Evolutionary conservation across 139 green algal species (phyloP).

Genomic region (Coelastrella sp.): DNA sequence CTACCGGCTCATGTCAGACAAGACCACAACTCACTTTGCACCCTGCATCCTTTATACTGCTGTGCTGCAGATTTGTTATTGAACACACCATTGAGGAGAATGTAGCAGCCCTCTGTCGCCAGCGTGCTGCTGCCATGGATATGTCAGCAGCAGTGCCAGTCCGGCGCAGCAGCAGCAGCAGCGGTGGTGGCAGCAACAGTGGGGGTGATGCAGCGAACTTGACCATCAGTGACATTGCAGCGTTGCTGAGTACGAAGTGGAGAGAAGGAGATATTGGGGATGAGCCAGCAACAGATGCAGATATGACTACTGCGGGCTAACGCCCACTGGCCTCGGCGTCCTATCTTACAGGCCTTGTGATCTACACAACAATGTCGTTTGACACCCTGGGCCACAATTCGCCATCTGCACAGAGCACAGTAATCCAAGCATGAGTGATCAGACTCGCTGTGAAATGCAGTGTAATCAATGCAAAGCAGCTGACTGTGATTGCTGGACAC

Average conservation of each 20-base stretch:
- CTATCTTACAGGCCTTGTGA: too few species aligned
- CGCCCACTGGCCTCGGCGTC: neutral
- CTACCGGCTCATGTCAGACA: too few species aligned
- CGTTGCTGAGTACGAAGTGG: slow-evolving; percentile 34
- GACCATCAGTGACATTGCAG: slow-evolving; percentile 36
- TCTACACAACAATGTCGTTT: too few species aligned
- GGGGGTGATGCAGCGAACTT: slow-evolving; percentile 4
- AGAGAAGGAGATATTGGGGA: neutral
- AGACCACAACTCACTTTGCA: neutral
- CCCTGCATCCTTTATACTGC: neutral
- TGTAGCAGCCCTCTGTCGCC: slow-evolving; percentile 65
- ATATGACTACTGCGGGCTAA: neutral
- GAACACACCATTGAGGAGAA: slow-evolving; percentile 86
- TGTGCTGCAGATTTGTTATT: slow-evolving; percentile 77
- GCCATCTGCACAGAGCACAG: too few species aligned
- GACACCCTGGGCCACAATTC: too few species aligned
- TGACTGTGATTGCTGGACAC: too few species aligned
- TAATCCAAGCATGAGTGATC: too few species aligned
- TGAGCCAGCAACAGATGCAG: neutral
- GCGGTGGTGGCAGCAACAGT: neutral
- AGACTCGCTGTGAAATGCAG: too few species aligned
- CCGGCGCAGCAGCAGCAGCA: neutral
- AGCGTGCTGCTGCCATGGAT: slow-evolving; percentile 67
- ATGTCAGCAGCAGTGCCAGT: slow-evolving; percentile 51
- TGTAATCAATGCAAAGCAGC: too few species aligned